Evolutionary conservation across 495 filamentous ascomycete genomes (phyloP).

Genomic region (Hypoxylon fragiforme): DNA sequence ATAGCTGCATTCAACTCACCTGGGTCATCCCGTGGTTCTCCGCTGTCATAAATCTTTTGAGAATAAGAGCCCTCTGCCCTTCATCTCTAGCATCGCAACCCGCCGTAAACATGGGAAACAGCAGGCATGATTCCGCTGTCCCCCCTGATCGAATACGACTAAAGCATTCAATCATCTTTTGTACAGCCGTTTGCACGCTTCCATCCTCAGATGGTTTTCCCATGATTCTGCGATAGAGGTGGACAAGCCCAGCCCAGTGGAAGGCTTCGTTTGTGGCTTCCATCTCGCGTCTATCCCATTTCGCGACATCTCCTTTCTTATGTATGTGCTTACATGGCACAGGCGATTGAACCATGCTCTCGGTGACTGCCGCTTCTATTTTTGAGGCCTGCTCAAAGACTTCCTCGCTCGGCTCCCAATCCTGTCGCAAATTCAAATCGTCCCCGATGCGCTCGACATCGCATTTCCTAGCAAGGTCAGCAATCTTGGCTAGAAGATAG

Average conservation of each 20-base stretch:
- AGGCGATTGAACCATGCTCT: slow-evolving; percentile 46
- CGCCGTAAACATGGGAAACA: slow-evolving; percentile 85
- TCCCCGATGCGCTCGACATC: slow-evolving; percentile 66
- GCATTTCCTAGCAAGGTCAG: slow-evolving; percentile 69
- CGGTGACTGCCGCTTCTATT: slow-evolving; percentile 57
- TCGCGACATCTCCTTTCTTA: slow-evolving; percentile 48
- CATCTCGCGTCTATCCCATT: slow-evolving; percentile 66
- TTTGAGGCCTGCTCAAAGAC: slow-evolving; percentile 57
- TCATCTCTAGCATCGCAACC: slow-evolving; percentile 70
- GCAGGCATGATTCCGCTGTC: slow-evolving; percentile 72
- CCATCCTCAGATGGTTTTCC: slow-evolving; percentile 57
- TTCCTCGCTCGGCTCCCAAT: slow-evolving; percentile 63
- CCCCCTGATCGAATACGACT: slow-evolving; percentile 65
- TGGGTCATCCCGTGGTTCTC: slow-evolving; percentile 80
- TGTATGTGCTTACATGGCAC: slow-evolving; percentile 53
- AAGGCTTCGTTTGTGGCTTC: slow-evolving; percentile 79
- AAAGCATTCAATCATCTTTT: slow-evolving; percentile 63
- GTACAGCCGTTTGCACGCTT: slow-evolving; percentile 66
- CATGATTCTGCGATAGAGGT: slow-evolving; percentile 74
- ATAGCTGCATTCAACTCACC: slow-evolving; percentile 45
- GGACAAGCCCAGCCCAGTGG: slow-evolving; percentile 77
- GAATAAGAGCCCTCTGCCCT: slow-evolving; percentile 60
- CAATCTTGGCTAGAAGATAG: slow-evolving; percentile 72
- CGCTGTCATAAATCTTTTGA: slow-evolving; percentile 67
- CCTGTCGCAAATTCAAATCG: slow-evolving; percentile 50